Conservation (phyloP, 345 rosid genomes). For the Raphanus raphanistrum region DNA sequence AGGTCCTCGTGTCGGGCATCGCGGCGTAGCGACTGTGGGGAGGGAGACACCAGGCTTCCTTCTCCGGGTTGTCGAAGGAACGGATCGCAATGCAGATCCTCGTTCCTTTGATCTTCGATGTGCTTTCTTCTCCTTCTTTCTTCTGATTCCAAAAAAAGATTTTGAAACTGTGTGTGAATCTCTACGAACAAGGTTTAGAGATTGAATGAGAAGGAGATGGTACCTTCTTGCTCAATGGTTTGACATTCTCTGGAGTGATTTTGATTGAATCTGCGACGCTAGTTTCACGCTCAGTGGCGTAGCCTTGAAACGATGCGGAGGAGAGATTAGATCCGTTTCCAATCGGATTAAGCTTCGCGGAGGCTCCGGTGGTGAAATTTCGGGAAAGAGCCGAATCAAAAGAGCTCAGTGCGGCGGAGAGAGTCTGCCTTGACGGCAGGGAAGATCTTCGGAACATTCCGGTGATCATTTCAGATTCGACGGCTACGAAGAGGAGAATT, state of each 20-base stretch:
- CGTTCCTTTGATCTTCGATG: conserved; percentile 38
- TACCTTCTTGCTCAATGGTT: conserved; percentile 64
- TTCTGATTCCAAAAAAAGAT: conserved; percentile 43
- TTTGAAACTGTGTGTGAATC: not conserved
- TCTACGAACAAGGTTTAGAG: not conserved
- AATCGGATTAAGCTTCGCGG: not conserved
- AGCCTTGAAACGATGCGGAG: conserved; percentile 42
- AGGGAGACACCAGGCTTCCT: conserved; percentile 38
- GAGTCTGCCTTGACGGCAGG: not conserved
- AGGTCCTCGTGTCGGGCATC: conserved; percentile 34
- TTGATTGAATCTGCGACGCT: conserved; percentile 30
- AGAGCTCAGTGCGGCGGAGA: conserved; percentile 6
- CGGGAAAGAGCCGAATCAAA: conserved; percentile 10
- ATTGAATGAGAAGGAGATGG: not conserved
- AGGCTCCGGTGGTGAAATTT: conserved; percentile 19
- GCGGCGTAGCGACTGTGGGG: conserved; percentile 35
- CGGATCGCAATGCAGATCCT: conserved; percentile 38
- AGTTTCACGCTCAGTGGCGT: conserved; percentile 1
- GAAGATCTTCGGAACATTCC: conserved; percentile 29
- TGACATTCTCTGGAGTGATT: conserved; percentile 54
- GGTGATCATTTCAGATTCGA: conserved; percentile 34
- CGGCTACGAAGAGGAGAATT: not conserved
- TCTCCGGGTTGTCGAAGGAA: conserved; percentile 28
- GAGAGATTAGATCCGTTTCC: conserved; percentile 18
- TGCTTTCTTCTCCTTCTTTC: conserved; percentile 45